These are phyloP conservation scores for Leptomonas pyrrhocoris DNA, from an alignment of 208 protist genomes.

Conservation along the genomic window DNA sequence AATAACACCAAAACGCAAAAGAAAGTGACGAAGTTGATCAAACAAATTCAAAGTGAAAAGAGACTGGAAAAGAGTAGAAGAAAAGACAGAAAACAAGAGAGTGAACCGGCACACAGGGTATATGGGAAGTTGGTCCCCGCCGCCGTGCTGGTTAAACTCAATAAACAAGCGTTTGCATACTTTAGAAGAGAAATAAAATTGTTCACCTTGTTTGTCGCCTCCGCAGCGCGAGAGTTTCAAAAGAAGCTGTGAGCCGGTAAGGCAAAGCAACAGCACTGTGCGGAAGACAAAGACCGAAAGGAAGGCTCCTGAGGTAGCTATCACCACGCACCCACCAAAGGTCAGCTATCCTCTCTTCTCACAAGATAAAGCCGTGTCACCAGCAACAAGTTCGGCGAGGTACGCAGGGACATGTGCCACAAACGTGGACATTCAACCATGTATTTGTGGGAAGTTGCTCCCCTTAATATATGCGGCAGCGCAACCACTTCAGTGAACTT, in stretches of 20 bases:
- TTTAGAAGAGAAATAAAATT: background rate
- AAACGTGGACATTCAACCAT: background rate
- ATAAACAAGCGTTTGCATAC: background rate
- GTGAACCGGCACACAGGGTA: background rate
- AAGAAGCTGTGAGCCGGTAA: background rate
- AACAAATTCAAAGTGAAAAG: background rate
- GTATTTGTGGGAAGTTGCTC: conserved; percentile 1
- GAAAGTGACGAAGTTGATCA: conserved; percentile 9
- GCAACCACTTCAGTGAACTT: background rate
- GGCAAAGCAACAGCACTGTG: conserved; percentile 5
- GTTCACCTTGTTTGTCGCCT: background rate
- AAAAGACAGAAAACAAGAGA: conserved; percentile 4
- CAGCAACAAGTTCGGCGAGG: too few relatives aligned
- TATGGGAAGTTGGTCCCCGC: background rate
- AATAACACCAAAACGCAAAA: background rate
- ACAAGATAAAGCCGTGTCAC: too few relatives aligned
- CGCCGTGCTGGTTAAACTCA: background rate
- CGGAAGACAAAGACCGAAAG: conserved; percentile 3
- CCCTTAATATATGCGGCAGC: background rate
- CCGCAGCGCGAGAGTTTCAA: too few relatives aligned
- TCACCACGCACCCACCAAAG: too few relatives aligned
- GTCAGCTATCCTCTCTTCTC: too few relatives aligned
- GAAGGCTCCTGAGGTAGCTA: too few relatives aligned
- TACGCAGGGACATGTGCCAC: too few relatives aligned
- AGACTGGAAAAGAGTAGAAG: background rate